These are phyloP conservation scores for Boechera stricta DNA, from an alignment of 345 rosid species.

Conservation along the genomic window DNA sequence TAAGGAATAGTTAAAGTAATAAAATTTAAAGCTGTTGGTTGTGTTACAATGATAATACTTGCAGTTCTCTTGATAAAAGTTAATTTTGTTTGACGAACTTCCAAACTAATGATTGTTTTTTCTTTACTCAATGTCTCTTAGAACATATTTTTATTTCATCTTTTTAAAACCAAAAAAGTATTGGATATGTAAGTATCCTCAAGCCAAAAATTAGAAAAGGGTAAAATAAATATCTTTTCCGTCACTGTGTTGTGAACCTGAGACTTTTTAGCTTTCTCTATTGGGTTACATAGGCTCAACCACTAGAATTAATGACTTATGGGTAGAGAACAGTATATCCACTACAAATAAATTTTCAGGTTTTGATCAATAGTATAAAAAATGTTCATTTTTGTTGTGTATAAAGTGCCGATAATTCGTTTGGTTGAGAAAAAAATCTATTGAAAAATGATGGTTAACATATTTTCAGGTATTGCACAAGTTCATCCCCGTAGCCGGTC, in stretches of 20 bases:
- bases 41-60: conserved; percentile 8
- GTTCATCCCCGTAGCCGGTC: too few species aligned
- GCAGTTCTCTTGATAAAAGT: background rate
- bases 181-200: background rate
- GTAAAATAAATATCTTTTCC: background rate
- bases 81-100: background rate
- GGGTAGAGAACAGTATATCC: background rate
- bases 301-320: too few species aligned
- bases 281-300: too few species aligned
- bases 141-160: background rate
- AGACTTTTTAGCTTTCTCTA: too few species aligned
- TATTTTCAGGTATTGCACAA: too few species aligned
- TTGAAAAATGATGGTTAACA: background rate
- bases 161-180: background rate
- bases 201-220: background rate
- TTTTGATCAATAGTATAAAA: background rate
- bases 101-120: background rate
- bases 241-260: too few species aligned
- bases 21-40: background rate
- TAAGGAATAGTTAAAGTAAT: background rate
- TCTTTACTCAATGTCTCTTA: background rate
- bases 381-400: background rate
- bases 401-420: background rate
- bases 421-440: background rate
- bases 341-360: too few species aligned